Conservation (phyloP, 441 rosid species). For the Kokia cookei region DNA sequence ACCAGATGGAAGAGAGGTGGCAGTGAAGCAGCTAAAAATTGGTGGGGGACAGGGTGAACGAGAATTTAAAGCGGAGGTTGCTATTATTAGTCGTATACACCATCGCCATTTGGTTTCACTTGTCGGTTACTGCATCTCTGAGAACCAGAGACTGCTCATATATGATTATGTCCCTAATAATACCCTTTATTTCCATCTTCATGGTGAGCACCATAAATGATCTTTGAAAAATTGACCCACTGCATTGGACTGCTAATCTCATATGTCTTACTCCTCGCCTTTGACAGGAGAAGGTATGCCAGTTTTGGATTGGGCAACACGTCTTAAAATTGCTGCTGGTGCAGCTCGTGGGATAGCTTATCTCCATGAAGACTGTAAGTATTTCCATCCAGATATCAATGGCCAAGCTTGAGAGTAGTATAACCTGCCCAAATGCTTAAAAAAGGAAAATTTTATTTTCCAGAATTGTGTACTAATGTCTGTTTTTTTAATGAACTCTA, state of each 20-base stretch:
- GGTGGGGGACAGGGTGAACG: conserved; percentile 92
- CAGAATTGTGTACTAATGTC: neutral
- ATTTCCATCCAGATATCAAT: conserved; percentile 6
- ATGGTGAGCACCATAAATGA: conserved; percentile 42
- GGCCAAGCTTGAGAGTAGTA: conserved; percentile 3
- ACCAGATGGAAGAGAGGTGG: conserved; percentile 72
- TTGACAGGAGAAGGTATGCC: conserved; percentile 50
- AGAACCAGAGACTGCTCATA: conserved; percentile 60
- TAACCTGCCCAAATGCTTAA: neutral
- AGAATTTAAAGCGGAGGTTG: conserved; percentile 93
- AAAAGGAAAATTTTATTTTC: neutral
- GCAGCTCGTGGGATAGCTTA: conserved; percentile 97
- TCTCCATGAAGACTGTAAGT: conserved; percentile 96
- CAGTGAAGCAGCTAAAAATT: conserved; percentile 76
- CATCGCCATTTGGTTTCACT: conserved; percentile 91
- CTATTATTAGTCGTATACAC: conserved; percentile 83
- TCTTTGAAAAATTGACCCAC: conserved; percentile 8
- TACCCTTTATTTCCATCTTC: conserved; percentile 86
- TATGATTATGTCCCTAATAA: conserved; percentile 83
- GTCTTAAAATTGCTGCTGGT: conserved; percentile 78
- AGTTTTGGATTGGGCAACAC: conserved; percentile 68
- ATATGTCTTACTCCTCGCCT: conserved; percentile 3
- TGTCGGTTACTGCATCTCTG: conserved; percentile 84
- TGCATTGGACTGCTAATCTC: neutral
- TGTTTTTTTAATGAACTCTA: neutral